Conservation (phyloP, 345 rosid genomes). For the Eutrema yunnanense region DNA sequence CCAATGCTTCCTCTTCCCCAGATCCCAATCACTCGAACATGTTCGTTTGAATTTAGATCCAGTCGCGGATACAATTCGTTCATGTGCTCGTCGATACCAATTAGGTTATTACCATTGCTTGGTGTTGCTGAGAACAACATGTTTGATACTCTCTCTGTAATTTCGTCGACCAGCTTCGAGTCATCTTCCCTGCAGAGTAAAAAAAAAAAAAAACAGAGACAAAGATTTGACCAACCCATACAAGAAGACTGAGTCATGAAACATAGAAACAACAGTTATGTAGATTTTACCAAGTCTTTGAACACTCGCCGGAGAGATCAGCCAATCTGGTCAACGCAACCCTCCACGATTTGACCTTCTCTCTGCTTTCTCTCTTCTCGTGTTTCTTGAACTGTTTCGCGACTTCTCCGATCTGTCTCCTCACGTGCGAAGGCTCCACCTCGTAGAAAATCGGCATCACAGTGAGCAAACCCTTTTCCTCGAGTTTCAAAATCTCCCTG, state of each 20-base stretch:
- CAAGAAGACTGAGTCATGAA: neutral
- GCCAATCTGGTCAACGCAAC: conserved; percentile 19
- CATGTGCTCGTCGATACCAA: conserved; percentile 32
- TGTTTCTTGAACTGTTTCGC: conserved; percentile 26
- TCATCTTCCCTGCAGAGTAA: conserved; percentile 23
- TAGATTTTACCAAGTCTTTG: conserved; percentile 15
- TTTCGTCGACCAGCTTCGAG: conserved; percentile 18
- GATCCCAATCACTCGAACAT: conserved; percentile 15
- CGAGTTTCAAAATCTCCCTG: conserved; percentile 3
- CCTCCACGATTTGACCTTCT: conserved; percentile 22
- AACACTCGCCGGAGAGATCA: conserved; percentile 27
- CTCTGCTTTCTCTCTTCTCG: conserved; percentile 16
- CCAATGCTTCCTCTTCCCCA: conserved; percentile 32
- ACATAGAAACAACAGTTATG: neutral
- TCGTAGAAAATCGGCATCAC: conserved; percentile 32
- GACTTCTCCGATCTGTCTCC: conserved; percentile 25
- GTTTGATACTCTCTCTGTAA: conserved; percentile 8
- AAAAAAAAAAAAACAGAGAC: neutral
- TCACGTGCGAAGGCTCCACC: conserved; percentile 19
- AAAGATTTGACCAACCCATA: neutral
- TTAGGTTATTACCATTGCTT: neutral
- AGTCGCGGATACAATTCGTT: neutral
- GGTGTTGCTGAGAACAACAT: conserved; percentile 7
- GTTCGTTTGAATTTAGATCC: conserved; percentile 1
- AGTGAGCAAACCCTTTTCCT: neutral